Conservation (phyloP, 1,284 basidiomycete genomes). For the Heterobasidion parviporum region DNA sequence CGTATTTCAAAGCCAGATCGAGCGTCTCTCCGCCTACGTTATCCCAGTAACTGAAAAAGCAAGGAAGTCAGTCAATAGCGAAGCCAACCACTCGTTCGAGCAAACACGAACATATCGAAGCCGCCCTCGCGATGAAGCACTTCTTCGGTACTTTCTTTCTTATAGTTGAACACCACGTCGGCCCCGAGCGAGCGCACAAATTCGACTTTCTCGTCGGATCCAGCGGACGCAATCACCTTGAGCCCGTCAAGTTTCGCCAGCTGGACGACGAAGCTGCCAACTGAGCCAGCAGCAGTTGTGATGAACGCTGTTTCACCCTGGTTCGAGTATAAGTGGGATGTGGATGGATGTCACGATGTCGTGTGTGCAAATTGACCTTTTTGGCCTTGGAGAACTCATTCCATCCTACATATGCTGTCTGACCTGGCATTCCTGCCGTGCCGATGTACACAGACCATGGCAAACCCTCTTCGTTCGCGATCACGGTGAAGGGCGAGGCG, state of each 20-base stretch:
- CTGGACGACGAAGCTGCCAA: conserved; percentile 19
- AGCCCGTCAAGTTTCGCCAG: conserved; percentile 1
- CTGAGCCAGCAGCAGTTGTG: conserved; percentile 44
- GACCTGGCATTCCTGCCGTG: conserved; percentile 35
- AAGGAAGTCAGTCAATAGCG: not conserved
- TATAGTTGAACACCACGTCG: not conserved
- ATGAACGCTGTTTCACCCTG: conserved; percentile 50
- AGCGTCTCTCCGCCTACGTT: conserved; percentile 64
- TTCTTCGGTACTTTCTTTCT: not conserved
- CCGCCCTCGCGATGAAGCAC: not conserved
- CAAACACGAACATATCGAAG: not conserved
- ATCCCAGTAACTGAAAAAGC: conserved; percentile 35
- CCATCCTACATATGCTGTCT: conserved; percentile 32
- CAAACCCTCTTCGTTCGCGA: conserved; percentile 23
- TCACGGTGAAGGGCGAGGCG: not conserved
- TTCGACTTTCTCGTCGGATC: not conserved
- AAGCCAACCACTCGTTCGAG: not conserved
- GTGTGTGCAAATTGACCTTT: conserved; percentile 15
- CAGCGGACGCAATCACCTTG: not conserved
- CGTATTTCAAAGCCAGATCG: conserved; percentile 44
- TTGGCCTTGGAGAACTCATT: conserved; percentile 25
- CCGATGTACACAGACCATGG: conserved; percentile 42
- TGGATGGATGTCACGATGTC: too few relatives aligned
- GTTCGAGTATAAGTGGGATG: not conserved
- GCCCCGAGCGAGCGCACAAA: not conserved